A percentile compares a stretch with the other conserved stretches of the same genome.
Evolutionary conservation across 2,329 filamentous ascomycete genomes (phyloP).

Genomic region (Colletotrichum truncatum): DNA sequence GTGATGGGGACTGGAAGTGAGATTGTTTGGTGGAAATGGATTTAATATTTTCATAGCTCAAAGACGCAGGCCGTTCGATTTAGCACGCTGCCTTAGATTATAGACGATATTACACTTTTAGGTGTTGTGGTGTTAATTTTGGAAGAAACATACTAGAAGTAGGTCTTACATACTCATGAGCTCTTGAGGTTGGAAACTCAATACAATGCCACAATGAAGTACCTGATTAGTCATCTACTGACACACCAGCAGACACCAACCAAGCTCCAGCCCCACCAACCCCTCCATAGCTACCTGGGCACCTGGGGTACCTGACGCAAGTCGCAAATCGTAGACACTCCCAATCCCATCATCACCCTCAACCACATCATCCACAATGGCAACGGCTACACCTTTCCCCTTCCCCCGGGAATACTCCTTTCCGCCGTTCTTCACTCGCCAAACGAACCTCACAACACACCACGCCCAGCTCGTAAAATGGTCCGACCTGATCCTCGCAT

Average conservation of each 20-base stretch:
- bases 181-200: no score
- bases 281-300: neutral
- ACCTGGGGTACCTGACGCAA: neutral
- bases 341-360: neutral
- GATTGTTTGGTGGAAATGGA: no score
- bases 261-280: neutral
- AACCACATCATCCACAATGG: neutral
- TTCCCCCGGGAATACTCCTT: constrained; percentile 77
- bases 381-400: constrained; percentile 47
- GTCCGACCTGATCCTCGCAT: constrained; percentile 84
- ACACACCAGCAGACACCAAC: neutral
- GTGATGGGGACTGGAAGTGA: no score
- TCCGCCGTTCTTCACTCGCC: constrained; percentile 86
- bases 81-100: no score
- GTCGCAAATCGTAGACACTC: no score
- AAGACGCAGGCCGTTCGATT: no score
- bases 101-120: no score
- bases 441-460: constrained; percentile 77
- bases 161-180: no score
- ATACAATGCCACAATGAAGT: no score
- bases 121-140: no score
- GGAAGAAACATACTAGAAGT: no score
- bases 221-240: neutral
- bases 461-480: constrained; percentile 85
- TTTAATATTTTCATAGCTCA: no score